Base-by-base conservation (phyloP, 164 flowering plant species). In the Santalum album region DNA sequence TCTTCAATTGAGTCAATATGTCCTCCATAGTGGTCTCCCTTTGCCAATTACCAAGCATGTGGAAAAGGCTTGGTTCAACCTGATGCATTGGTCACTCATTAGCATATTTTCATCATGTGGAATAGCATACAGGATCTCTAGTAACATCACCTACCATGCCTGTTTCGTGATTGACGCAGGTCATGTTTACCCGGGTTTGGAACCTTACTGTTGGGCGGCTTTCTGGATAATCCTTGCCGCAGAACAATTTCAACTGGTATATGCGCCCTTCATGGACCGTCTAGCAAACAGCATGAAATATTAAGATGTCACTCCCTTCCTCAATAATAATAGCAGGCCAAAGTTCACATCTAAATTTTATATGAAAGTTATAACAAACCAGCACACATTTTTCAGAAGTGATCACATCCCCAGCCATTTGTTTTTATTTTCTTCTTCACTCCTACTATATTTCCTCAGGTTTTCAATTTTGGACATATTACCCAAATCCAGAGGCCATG, bases 241-340 rank as follows among this genome's bases (percentile, higher is more conserved):
- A 84, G 54, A 81, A 87, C 32, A 87, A 59, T 53, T 87, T 87
- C 69, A 87, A 69, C 71, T 87, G 89, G 70, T 79, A 82, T 58
- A 87, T 87, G 36, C 81, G 78, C 38, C 96, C 91, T 61, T 84
- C 91, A 45, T 84, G 83, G 56, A 82, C 86, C 62, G 86, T 82
- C 89, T 84, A 72, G 39, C 25, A 68, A 58, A 43, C 21, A 60
- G 35, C 59, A 64, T 11, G 6, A 43, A 27, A 15, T 7, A 35
- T 2, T 15, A 55, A 47, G 32, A 15, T 12, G n/a, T 38, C 16
- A 11, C 42, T 36, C 7, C 12, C 34, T 29, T 29, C 9, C 4
- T 9, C 34, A 9, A 29, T n/a, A n/a, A n/a, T n/a, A n/a, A n/a
- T n/a, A n/a, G n/a, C n/a, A n/a, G n/a, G n/a, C n/a, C n/a, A n/a